Evolutionary conservation across 768 basidiomycete genomes (phyloP).

Genomic region (Macrocybe gigantea): DNA sequence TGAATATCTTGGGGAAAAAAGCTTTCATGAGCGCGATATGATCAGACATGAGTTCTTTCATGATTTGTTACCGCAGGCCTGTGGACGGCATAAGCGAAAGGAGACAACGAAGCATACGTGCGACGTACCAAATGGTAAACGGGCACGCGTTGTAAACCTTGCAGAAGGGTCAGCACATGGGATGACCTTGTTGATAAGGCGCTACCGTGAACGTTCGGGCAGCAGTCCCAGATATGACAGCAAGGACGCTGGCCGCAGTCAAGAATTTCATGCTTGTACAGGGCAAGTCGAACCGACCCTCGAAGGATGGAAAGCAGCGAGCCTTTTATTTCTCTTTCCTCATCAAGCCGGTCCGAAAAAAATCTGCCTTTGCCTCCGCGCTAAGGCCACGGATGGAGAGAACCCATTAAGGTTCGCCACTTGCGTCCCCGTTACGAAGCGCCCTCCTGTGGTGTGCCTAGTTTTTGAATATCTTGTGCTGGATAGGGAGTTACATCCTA

Average conservation of each 20-base stretch:
- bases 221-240: slow-evolving; percentile 24
- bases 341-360: no score
- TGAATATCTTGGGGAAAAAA: slow-evolving; percentile 6
- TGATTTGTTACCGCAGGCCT: slow-evolving; percentile 26
- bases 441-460: no score
- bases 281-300: not conserved
- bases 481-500: no score
- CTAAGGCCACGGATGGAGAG: no score
- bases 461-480: no score
- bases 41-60: not conserved
- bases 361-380: no score
- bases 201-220: slow-evolving; percentile 50
- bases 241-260: slow-evolving; percentile 12
- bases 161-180: not conserved
- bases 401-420: no score
- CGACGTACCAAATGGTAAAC: slow-evolving; percentile 56
- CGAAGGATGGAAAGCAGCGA: not conserved
- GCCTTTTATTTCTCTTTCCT: not conserved
- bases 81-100: not conserved
- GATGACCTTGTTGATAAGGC: no score
- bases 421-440: no score
- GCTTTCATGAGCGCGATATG: not conserved
- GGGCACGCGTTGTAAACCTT: slow-evolving; percentile 52
- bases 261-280: not conserved
- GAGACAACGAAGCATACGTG: not conserved